Evolutionary conservation across 2,329 filamentous ascomycete genomes (phyloP).

Genomic region (Sarocladiaceae sp.): DNA sequence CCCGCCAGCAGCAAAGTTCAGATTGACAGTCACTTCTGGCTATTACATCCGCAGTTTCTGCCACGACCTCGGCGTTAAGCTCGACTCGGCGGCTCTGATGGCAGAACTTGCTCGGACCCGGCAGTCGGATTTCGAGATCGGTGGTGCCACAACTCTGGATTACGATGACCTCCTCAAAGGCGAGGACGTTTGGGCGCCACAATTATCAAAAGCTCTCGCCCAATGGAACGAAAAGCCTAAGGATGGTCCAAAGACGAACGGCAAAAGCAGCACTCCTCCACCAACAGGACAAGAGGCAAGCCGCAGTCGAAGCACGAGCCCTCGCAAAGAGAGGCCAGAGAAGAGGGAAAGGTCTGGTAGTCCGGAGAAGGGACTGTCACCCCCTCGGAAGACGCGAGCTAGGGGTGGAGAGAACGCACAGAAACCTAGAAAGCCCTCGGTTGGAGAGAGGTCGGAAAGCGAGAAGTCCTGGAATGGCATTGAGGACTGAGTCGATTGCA

Average conservation of each 20-base stretch:
- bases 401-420: constrained; percentile 11
- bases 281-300: constrained; percentile 12
- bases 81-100: constrained; percentile 83
- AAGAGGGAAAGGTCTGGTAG: constrained; percentile 13
- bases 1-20: constrained; percentile 74
- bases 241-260: constrained; percentile 3
- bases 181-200: constrained; percentile 77
- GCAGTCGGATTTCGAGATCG: constrained; percentile 76
- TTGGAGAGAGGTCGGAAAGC: constrained; percentile 25
- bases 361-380: constrained; percentile 15
- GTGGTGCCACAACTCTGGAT: constrained; percentile 66
- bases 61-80: constrained; percentile 81
- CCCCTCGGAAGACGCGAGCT: constrained; percentile 23
- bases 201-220: constrained; percentile 51
- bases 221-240: constrained; percentile 35
- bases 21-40: constrained; percentile 89
- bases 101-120: constrained; percentile 73
- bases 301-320: constrained; percentile 14
- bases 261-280: constrained; percentile 21
- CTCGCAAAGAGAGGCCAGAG: constrained; percentile 18
- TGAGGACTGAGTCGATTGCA: constrained; percentile 21
- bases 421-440: not conserved
- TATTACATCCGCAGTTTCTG: constrained; percentile 96
- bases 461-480: constrained; percentile 41
- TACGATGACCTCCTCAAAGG: constrained; percentile 72